Base-by-base conservation (phyloP, 2,329 filamentous ascomycete genomes). In the Hymenotorrendiella dingleyae region DNA sequence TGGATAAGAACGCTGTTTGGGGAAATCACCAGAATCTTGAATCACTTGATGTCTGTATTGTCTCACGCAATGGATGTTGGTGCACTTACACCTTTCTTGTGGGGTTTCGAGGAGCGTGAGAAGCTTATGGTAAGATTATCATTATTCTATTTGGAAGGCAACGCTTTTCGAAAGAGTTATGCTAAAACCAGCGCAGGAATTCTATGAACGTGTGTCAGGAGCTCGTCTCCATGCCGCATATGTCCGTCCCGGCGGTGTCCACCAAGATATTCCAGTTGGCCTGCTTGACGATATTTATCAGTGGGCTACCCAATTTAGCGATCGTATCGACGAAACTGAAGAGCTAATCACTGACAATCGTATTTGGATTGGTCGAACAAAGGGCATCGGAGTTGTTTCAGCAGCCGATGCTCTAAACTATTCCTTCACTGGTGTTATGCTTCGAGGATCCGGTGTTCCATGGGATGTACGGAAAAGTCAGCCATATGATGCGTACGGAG, bases 61-160 rank as follows among this genome's bases (percentile, higher is more conserved):
- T 94, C 91, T 43, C 91, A 97, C 76, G 90, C 90, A 64, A 96
- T 96, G 93, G 93, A 98, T 67, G 93, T 98, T 64, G 93, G 93
- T 70, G 93, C 93, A 54, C 69, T 98, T 65, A 98, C 93, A 45
- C 93, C 93, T 56, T 98, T 98, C 78, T 68, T 98, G 72, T 98
- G 93, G 93, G 93, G 93, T 48, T 98, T 98, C 66, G 93, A 98
- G 71, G 93, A 98, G 73, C 86, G 93, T 76, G 93, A 98, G 73
- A 98, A 98, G 78, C 77, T 98, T 46, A 98, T 98, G 94, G 91
- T 96, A 74, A 43, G 14, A 37, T 37, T 44, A 33, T 45, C n/a
- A n/a, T n/a, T 47, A 43, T 14, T 40, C 38, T 36, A 36, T 43
- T 46, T 42, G 16, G n/a, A 29, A 54, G 40, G 40, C 37, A 38